These are phyloP conservation scores for Gilbertella persicaria DNA, from an alignment of 371 early-diverging fungal species.

Conservation along the genomic window DNA sequence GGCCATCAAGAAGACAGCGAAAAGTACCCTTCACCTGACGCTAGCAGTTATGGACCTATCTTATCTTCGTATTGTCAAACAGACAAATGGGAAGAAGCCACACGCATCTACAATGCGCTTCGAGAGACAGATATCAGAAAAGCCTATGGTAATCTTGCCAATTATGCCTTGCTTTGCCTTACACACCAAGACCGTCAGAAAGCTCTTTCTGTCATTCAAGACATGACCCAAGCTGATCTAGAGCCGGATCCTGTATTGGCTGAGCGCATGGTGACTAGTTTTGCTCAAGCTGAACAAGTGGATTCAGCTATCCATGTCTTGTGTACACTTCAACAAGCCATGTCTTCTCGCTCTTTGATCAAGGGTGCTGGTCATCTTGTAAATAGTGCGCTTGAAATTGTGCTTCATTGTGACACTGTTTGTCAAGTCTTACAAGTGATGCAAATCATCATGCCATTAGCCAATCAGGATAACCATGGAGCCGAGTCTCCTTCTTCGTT, in stretches of 20 bases:
- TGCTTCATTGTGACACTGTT: neutral
- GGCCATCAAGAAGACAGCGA: conserved; percentile 4
- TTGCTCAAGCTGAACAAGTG: conserved; percentile 16
- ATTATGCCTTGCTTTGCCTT: conserved; percentile 46
- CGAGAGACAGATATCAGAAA: conserved; percentile 44
- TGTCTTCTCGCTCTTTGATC: conserved; percentile 28
- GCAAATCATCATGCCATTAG: neutral
- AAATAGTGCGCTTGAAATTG: conserved; percentile 14
- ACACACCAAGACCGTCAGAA: conserved; percentile 7
- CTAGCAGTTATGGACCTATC: conserved; percentile 49
- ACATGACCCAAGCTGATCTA: conserved; percentile 39
- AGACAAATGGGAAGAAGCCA: conserved; percentile 24
- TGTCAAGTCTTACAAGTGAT: neutral
- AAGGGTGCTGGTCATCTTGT: conserved; percentile 29
- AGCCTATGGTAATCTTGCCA: conserved; percentile 51
- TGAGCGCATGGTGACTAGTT: conserved; percentile 31
- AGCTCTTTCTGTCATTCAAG: conserved; percentile 24
- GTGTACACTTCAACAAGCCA: conserved; percentile 22
- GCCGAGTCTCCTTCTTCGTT: neutral
- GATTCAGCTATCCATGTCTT: conserved; percentile 27
- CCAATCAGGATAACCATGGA: neutral
- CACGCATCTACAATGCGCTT: conserved; percentile 33
- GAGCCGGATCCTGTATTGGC: conserved; percentile 45
- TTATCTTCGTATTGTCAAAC: conserved; percentile 45
- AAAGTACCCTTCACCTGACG: conserved; percentile 39